phyloP scores from a whole-genome alignment of 177 flowering plant species.

The Vitis hybrid region DNA sequence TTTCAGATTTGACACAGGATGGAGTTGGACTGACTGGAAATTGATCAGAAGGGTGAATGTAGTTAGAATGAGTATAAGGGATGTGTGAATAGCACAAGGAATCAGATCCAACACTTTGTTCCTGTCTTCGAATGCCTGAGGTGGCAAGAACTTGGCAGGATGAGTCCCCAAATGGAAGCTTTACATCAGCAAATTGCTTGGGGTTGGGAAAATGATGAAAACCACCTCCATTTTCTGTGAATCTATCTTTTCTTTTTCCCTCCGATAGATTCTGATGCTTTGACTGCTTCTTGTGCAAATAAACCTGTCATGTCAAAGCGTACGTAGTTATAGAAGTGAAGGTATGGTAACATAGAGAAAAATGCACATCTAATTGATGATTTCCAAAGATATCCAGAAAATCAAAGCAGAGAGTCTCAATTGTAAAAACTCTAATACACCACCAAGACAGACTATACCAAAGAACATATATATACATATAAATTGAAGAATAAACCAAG shows the following conservation, averaged over 20 bases:
- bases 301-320: conserved; percentile 26
- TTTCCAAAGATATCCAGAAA: background rate
- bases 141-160: conserved; percentile 21
- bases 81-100: conserved; percentile 22
- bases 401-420: background rate
- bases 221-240: conserved; percentile 30
- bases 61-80: conserved; percentile 28
- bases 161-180: conserved; percentile 18
- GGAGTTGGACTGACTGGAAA: conserved; percentile 23
- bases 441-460: too few relatives aligned
- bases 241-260: conserved; percentile 31
- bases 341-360: background rate
- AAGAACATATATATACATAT: too few relatives aligned
- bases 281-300: conserved; percentile 30
- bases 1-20: conserved; percentile 30
- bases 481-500: too few relatives aligned
- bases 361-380: background rate
- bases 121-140: conserved; percentile 17
- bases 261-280: conserved; percentile 33
- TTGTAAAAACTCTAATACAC: too few relatives aligned
- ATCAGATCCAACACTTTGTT: conserved; percentile 26
- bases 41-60: conserved; percentile 31
- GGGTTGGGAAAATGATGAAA: conserved; percentile 18
- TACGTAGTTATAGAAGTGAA: background rate
- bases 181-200: conserved; percentile 18